phyloP scores from a whole-genome alignment of 805 yeast species.

The Schwanniomyces yamadae region DNA sequence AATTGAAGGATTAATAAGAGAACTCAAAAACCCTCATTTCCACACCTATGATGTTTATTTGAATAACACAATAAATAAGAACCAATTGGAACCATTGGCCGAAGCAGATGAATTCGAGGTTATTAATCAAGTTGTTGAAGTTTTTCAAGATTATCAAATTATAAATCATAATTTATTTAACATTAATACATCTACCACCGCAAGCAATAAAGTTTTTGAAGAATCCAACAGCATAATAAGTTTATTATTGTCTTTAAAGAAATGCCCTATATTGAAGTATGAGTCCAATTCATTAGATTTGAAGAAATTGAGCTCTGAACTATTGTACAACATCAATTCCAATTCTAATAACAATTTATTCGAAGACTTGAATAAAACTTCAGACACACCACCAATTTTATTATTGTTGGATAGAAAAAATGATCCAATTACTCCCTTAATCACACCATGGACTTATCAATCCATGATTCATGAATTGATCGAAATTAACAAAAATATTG shows the following conservation, averaged over 20 bases:
- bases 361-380: slow-evolving; percentile 55
- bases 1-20: slow-evolving; percentile 58
- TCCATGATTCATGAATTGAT: slow-evolving; percentile 94
- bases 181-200: slow-evolving; percentile 16
- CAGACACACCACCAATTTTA: slow-evolving; percentile 71
- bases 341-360: slow-evolving; percentile 59
- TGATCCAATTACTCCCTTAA: slow-evolving; percentile 91
- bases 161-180: slow-evolving; percentile 66
- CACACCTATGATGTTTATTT: slow-evolving; percentile 74
- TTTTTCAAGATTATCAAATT: slow-evolving; percentile 80
- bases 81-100: slow-evolving; percentile 81
- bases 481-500: slow-evolving; percentile 80
- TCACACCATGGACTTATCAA: slow-evolving; percentile 97
- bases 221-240: slow-evolving; percentile 47
- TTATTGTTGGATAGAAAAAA: slow-evolving; percentile 77
- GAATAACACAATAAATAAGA: slow-evolving; percentile 71
- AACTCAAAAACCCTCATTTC: slow-evolving; percentile 77
- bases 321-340: slow-evolving; percentile 55
- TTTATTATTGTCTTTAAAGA: slow-evolving; percentile 65
- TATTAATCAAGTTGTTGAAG: slow-evolving; percentile 71
- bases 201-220: slow-evolving; percentile 18
- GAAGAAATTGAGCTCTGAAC: slow-evolving; percentile 65
- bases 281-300: slow-evolving; percentile 69
- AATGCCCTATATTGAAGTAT: slow-evolving; percentile 75
- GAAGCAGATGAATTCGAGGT: slow-evolving; percentile 87